phyloP scores from a whole-genome alignment of 2,329 filamentous ascomycete genomes.

The Pestalotiopsis sp. region DNA sequence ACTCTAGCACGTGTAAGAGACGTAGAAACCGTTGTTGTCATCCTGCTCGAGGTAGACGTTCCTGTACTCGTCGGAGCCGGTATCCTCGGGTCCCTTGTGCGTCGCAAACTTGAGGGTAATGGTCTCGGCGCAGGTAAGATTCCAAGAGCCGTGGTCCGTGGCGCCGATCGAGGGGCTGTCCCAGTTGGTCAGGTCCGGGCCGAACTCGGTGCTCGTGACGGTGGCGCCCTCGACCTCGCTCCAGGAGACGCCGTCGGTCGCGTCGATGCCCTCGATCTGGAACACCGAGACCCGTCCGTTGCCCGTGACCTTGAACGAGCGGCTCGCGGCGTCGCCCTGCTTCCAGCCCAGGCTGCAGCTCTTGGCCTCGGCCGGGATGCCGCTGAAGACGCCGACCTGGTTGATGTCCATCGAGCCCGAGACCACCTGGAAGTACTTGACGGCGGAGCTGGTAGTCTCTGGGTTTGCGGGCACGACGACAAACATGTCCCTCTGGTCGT shows the following conservation, averaged over 20 bases:
- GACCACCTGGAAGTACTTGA: not conserved
- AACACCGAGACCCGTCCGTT: slow-evolving; percentile 25
- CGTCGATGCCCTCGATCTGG: slow-evolving; percentile 14
- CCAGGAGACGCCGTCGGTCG: slow-evolving; percentile 26
- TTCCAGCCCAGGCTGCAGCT: slow-evolving; percentile 32
- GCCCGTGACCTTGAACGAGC: slow-evolving; percentile 37
- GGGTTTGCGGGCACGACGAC: not conserved
- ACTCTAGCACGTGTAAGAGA: slow-evolving; percentile 23
- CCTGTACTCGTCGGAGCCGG: slow-evolving; percentile 21
- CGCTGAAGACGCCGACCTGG: slow-evolving; percentile 35
- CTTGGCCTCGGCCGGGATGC: slow-evolving; percentile 30
- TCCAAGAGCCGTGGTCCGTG: slow-evolving; percentile 22
- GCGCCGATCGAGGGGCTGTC: slow-evolving; percentile 18
- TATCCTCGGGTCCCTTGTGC: slow-evolving; percentile 15
- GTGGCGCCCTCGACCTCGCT: slow-evolving; percentile 21
- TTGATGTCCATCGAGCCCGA: slow-evolving; percentile 14
- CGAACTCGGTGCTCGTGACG: slow-evolving; percentile 20
- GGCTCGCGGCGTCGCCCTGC: slow-evolving; percentile 38
- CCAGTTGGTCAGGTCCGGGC: slow-evolving; percentile 34
- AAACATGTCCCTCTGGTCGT: not conserved
- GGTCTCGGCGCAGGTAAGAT: slow-evolving; percentile 27
- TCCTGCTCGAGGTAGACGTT: slow-evolving; percentile 33
- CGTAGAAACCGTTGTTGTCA: slow-evolving; percentile 28
- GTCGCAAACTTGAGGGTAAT: slow-evolving; percentile 28
- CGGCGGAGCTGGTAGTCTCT: not conserved